Percentiles rank a stretch among this genome's conserved stretches.
Conservation (phyloP, 2,329 filamentous ascomycete genomes). For the Xylariaceae sp. region DNA sequence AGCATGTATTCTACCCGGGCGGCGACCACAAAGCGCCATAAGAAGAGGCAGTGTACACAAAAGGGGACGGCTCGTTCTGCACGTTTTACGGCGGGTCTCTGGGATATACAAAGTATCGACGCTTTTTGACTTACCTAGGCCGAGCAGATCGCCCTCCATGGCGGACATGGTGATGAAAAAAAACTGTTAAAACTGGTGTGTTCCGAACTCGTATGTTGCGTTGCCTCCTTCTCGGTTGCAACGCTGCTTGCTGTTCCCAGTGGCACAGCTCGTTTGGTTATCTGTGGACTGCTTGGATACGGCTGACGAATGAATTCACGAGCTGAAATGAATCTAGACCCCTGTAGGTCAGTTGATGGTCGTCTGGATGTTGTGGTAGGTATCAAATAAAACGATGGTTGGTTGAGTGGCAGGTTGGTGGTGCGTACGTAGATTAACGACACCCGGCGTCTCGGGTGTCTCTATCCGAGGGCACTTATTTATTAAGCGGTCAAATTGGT, state of each 20-base stretch:
- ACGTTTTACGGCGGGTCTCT: constrained; percentile 1
- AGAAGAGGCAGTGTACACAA: constrained; percentile 8
- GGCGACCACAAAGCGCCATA: background rate
- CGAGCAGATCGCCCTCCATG: constrained; percentile 22
- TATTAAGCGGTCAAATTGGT: constrained; percentile 12
- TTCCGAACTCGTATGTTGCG: constrained; percentile 11
- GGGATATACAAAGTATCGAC: background rate
- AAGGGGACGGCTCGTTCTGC: constrained; percentile 5
- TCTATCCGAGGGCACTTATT: constrained; percentile 4
- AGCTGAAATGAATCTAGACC: constrained; percentile 1
- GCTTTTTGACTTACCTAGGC: constrained; percentile 23
- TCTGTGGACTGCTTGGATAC: constrained; percentile 6
- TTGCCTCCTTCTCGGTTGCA: constrained; percentile 10
- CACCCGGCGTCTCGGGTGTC: constrained; percentile 9
- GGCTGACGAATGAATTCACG: constrained; percentile 9
- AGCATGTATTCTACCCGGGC: constrained; percentile 3
- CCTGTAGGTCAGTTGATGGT: constrained; percentile 6
- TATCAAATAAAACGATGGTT: constrained; percentile 10
- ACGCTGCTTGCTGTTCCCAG: constrained; percentile 12
- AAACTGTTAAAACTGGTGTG: constrained; percentile 12
- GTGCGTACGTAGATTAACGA: constrained; percentile 8
- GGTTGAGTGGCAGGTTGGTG: constrained; percentile 2
- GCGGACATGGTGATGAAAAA: constrained; percentile 15
- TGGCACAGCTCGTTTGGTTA: constrained; percentile 10
- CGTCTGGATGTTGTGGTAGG: constrained; percentile 14